Conservation (phyloP, 306 rosid species). For the Mimosa bimucronata region DNA sequence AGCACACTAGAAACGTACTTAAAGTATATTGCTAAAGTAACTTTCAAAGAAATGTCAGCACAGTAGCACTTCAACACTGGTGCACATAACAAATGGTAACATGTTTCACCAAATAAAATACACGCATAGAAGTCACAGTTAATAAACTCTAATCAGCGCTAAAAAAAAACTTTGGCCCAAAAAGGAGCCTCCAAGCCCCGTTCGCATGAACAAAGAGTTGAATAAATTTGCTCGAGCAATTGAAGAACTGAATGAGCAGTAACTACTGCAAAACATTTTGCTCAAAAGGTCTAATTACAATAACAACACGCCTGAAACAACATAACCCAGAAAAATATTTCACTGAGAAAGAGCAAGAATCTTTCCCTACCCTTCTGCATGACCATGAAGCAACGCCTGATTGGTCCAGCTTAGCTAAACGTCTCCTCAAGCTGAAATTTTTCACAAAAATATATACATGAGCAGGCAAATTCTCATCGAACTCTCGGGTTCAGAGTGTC, state of each 20-base stretch:
- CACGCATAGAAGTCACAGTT: background rate
- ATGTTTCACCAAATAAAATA: background rate
- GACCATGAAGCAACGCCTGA: slow-evolving; percentile 90
- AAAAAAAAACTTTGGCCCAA: background rate
- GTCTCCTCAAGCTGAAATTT: slow-evolving; percentile 76
- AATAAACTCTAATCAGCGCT: background rate
- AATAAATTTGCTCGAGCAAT: background rate
- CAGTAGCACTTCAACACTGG: background rate
- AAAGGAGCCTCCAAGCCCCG: background rate
- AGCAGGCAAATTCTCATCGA: background rate
- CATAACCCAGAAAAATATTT: background rate
- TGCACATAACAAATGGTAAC: background rate
- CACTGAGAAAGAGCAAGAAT: background rate
- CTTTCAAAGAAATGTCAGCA: background rate
- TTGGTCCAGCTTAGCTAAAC: slow-evolving; percentile 86
- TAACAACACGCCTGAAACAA: background rate
- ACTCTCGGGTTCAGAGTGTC: background rate
- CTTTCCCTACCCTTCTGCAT: slow-evolving; percentile 63
- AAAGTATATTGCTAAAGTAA: background rate
- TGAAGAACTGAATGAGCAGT: background rate
- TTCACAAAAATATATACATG: background rate
- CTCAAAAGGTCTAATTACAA: background rate
- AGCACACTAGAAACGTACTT: background rate
- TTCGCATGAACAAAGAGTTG: background rate
- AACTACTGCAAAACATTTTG: background rate